phyloP scores from a whole-genome alignment of 2,329 filamentous ascomycete genomes.

The Diaporthe sp. region DNA sequence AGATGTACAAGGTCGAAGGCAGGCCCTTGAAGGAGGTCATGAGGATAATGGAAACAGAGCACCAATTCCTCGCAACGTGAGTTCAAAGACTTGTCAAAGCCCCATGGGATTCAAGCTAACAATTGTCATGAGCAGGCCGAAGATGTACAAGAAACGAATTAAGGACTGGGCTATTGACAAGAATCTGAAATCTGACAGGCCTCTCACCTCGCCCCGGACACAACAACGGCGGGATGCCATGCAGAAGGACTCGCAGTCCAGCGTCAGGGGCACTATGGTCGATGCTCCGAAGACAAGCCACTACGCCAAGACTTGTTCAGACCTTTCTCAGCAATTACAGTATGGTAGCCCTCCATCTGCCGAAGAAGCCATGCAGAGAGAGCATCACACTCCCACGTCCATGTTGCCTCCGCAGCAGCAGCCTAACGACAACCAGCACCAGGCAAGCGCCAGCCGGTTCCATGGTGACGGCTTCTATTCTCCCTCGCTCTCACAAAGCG shows the following conservation, averaged over 20 bases:
- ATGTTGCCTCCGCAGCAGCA: not conserved
- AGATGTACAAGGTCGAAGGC: constrained; percentile 35
- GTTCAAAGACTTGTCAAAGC: not conserved
- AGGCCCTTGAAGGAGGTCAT: constrained; percentile 37
- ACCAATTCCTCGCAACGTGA: constrained; percentile 37
- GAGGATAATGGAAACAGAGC: constrained; percentile 34
- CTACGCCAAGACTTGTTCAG: not conserved
- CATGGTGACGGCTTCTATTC: not conserved
- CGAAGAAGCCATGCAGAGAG: not conserved
- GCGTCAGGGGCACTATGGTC: not conserved
- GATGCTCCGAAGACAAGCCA: not conserved
- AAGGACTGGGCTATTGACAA: constrained; percentile 33
- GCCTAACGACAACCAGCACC: not conserved
- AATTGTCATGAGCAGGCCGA: constrained; percentile 8
- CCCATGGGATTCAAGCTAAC: not conserved
- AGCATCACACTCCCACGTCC: not conserved
- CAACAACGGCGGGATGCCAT: not conserved
- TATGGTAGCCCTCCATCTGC: not conserved
- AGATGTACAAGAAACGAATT: constrained; percentile 37
- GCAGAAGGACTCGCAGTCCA: not conserved
- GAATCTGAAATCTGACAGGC: constrained; percentile 11
- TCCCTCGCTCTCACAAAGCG: not conserved
- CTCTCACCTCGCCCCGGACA: not conserved
- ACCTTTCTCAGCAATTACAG: not conserved
- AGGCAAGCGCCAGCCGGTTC: not conserved